Base-by-base conservation (phyloP, 192 early-diverging fungal genomes). In the Coemansia umbellata region DNA sequence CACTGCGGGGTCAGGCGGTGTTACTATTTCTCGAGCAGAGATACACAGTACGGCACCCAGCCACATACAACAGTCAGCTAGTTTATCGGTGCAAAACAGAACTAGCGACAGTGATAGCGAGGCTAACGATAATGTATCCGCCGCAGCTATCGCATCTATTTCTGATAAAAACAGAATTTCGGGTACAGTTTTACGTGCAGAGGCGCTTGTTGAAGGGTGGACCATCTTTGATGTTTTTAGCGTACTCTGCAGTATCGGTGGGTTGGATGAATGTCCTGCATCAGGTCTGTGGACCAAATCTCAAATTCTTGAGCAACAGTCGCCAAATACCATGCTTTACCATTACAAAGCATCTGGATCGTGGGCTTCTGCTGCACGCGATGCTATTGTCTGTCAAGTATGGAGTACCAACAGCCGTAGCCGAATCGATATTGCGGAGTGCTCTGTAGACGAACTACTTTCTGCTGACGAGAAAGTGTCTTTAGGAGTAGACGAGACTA, bases 371-470 rank as follows among this genome's bases (percentile, higher is more conserved):
- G 45, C 67, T 8, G 62, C 50, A 10, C 66, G 74, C 40, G 49
- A 55, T 9, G 67, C 74, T 1, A 31, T 62, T 31, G 66, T 77
- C 10, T 58, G 58, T 18, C 57, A 67, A 2, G 44, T 47, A 3
- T 77, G 74, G 74, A 37, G 37, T 3, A 56, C 52, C 15, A 43
- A 50, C 30, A 36, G 50, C n/a, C 66, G 63, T n/a, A 47, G 65
- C 30, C 67, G 67, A 33, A 31, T 69, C 26, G 74, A 77, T 23
- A 39, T 77, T 7, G 66, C 74, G 10, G 74, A 77, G 37, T 51
- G 63, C 47, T 66, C 73, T 0, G 44, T 63, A 4, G 55, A 43
- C 23, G 57, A 50, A 8, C 5, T 28, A 4, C 43, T 32, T 8
- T 31, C 45, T 18, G 15, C 21, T 23, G 30, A 13, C 13, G 26